Evolutionary conservation across 352 stramenopile species (phyloP), one percentile per base, ranked within the genome.

Genomic region (Lagenidium sp.): DNA sequence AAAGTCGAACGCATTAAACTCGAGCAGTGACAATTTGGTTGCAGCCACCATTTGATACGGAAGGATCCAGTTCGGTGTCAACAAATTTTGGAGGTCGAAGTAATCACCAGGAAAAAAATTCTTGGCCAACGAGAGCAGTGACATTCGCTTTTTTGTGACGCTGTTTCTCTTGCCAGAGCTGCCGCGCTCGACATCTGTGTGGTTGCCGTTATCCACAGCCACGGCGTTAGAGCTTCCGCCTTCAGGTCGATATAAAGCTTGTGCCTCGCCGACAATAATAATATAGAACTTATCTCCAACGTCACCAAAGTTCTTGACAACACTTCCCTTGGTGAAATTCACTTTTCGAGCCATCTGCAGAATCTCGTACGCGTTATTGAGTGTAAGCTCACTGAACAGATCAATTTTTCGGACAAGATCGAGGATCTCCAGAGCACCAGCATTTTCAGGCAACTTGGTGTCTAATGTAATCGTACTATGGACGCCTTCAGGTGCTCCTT

Each of bases 101-200:
- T 94, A 96, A 50, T 96, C 85, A 6, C 85, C 85, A 6, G 81
- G 72, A 15, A 82, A 78, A 55, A 86, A 94, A 28, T 81, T 84
- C 40, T 85, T 87, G 15, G 65, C 63, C 13, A 76, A 41, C 23
- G 76, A 75, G 21, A 91, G 46, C 41, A 78, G 76, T 22, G 70
- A 85, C 24, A 77, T 47, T 18, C 71, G 65, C 44, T 74, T 84
- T 4, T 55, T 63, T 12, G 47, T 72, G 15, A 57, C 50, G 20
- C 52, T 62, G 11, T 39, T 53, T 23, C 53, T 61, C 4, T 46
- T 18, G 22, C 36, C 30, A 20, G 23, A 40, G 13, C 20, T 36
- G 6, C 26, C 21, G 12, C 24, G 10, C 7, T 21, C 22, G 2
- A 30, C 20, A 4, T 25, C 19, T 19, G 20, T 6, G 8, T 23